These are phyloP conservation scores for Sesbania bispinosa DNA, from an alignment of 306 rosid genomes.

Conservation along the genomic window DNA sequence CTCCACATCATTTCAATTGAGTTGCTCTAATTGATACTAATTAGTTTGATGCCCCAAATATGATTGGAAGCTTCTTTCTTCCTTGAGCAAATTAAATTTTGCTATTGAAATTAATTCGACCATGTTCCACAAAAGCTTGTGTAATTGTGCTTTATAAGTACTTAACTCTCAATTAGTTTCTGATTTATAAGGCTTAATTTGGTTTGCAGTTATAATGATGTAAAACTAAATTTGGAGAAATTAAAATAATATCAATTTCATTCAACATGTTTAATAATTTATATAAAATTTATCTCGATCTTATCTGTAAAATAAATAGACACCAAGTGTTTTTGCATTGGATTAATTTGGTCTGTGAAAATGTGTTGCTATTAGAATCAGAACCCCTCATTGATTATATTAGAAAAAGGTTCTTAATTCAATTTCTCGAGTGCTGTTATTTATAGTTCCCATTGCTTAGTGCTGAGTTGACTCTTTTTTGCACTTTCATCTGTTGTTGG, in stretches of 20 bases:
- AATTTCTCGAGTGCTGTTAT: background rate
- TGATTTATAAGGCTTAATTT: background rate
- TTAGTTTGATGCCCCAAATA: background rate
- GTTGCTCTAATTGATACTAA: background rate
- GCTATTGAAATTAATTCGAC: background rate
- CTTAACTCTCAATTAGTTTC: background rate
- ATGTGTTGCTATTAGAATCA: background rate
- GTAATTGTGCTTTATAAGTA: background rate
- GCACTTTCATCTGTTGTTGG: background rate
- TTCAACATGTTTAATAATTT: too few relatives aligned
- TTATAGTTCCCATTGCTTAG: background rate
- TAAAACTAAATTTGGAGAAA: too few relatives aligned
- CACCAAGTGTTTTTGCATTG: too few relatives aligned
- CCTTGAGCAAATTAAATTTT: background rate
- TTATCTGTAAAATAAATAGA: too few relatives aligned
- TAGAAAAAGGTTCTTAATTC: background rate
- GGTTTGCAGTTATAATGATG: background rate
- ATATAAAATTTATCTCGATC: too few relatives aligned
- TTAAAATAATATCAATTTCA: too few relatives aligned
- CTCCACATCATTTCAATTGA: background rate
- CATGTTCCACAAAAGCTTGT: background rate
- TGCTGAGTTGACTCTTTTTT: conserved; percentile 14
- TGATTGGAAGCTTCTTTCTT: background rate
- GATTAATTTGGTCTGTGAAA: background rate
- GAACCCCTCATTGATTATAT: background rate